Percentiles rank a stretch among this genome's conserved stretches.
Conservation (phyloP, 2,329 filamentous ascomycete genomes). For the Penicillium sp. region DNA sequence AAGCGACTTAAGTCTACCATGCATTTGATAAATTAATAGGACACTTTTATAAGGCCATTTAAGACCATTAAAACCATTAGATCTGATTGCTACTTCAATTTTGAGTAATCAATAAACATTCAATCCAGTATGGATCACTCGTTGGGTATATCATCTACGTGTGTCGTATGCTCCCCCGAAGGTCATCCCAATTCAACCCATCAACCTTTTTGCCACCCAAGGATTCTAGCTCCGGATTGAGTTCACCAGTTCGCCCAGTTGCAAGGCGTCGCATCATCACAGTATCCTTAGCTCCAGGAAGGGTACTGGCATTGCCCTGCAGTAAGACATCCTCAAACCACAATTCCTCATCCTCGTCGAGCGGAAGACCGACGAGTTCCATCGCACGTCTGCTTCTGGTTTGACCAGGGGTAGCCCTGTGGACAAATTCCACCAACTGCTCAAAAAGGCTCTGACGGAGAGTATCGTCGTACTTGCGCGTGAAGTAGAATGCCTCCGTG, state of each 20-base stretch:
- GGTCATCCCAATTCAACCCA: slow-evolving; percentile 53
- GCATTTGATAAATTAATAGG: neutral
- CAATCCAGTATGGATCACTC: slow-evolving; percentile 4
- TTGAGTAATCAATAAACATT: slow-evolving; percentile 10
- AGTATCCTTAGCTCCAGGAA: slow-evolving; percentile 68
- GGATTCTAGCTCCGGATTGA: slow-evolving; percentile 35
- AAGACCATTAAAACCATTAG: slow-evolving; percentile 2
- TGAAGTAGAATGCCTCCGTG: slow-evolving; percentile 71
- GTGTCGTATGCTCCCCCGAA: slow-evolving; percentile 38
- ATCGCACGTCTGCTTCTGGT: slow-evolving; percentile 56
- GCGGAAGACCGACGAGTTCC: slow-evolving; percentile 70
- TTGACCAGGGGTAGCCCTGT: slow-evolving; percentile 43
- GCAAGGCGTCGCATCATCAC: slow-evolving; percentile 71
- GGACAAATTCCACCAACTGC: slow-evolving; percentile 60
- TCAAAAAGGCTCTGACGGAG: slow-evolving; percentile 66
- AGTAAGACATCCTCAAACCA: slow-evolving; percentile 72
- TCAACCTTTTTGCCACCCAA: slow-evolving; percentile 48
- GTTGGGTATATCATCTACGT: slow-evolving; percentile 21
- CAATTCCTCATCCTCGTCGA: slow-evolving; percentile 66
- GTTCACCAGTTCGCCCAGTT: slow-evolving; percentile 52
- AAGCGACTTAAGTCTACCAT: neutral
- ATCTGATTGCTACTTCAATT: slow-evolving; percentile 13
- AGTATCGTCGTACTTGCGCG: slow-evolving; percentile 61
- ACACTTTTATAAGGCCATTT: neutral
- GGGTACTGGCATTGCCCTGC: slow-evolving; percentile 61